Conservation (phyloP, 2,329 filamentous ascomycete genomes). For the Penicillium decumbens region DNA sequence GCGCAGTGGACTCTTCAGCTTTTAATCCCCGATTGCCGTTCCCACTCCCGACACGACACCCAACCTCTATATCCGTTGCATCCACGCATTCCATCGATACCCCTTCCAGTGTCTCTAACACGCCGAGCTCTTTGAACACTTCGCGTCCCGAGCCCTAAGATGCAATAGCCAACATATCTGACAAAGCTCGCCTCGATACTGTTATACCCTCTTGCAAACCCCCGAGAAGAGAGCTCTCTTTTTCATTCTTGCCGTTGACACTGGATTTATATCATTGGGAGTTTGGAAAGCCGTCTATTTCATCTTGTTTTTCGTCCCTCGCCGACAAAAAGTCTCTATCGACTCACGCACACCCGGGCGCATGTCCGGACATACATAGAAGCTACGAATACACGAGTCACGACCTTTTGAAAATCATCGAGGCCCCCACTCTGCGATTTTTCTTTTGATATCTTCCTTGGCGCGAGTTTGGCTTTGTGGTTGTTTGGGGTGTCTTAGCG, state of each 20-base stretch:
- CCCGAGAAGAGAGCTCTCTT: not conserved
- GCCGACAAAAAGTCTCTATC: constrained; percentile 14
- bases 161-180: not conserved
- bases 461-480: not conserved
- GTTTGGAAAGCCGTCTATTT: not conserved
- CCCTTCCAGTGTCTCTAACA: constrained; percentile 1
- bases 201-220: not conserved
- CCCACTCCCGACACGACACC: not conserved
- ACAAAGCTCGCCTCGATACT: not conserved
- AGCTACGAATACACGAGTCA: constrained; percentile 25
- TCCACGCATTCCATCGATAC: not conserved
- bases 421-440: constrained; percentile 6
- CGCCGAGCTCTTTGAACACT: constrained; percentile 5
- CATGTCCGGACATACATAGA: constrained; percentile 18
- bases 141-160: not conserved
- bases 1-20: constrained; percentile 46
- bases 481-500: not conserved
- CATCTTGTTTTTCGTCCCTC: constrained; percentile 4
- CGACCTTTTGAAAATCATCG: constrained; percentile 16
- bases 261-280: not conserved
- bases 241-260: not conserved
- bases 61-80: not conserved
- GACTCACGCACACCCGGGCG: constrained; percentile 8
- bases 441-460: not conserved
- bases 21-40: constrained; percentile 19